Percentiles rank a stretch among this genome's conserved stretches.
These are phyloP conservation scores for Heterotrichella gracilis DNA, from an alignment of 352 stramenopile species.

Conservation along the genomic window DNA sequence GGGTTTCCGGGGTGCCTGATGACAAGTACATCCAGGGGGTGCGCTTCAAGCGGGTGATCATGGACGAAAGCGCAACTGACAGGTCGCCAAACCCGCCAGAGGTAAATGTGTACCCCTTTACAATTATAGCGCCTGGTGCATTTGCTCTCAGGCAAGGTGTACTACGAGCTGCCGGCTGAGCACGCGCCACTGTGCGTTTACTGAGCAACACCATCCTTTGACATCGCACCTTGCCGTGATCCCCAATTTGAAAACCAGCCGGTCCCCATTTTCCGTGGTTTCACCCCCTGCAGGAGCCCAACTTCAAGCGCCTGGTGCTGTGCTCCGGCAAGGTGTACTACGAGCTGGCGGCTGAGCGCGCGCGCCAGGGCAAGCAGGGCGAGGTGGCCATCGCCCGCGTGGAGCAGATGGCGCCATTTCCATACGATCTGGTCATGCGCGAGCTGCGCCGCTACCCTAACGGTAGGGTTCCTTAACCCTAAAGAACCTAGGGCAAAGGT, in stretches of 20 bases:
- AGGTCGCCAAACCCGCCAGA: no score
- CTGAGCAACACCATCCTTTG: no score
- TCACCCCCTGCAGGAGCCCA: constrained; percentile 37
- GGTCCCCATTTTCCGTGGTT: constrained; percentile 48
- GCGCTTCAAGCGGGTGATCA: no score
- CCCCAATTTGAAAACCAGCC: no score
- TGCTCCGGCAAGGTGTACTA: constrained; percentile 89
- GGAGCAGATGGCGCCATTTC: constrained; percentile 87
- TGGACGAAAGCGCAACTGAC: no score
- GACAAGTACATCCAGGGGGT: no score
- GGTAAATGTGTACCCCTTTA: no score
- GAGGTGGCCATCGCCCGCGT: constrained; percentile 50
- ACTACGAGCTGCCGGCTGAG: constrained; percentile 76
- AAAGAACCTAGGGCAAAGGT: no score
- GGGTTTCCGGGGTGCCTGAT: no score
- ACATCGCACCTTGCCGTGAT: no score
- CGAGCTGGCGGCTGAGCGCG: constrained; percentile 51
- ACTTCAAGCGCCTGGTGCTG: constrained; percentile 51
- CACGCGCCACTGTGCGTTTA: constrained; percentile 38
- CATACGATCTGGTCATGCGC: constrained; percentile 68
- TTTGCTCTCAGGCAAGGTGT: constrained; percentile 80
- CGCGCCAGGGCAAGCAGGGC: constrained; percentile 34
- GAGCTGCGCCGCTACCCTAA: constrained; percentile 55
- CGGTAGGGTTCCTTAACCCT: no score
- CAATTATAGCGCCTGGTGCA: no score